Evolutionary conservation across 2,329 filamentous ascomycete genomes (phyloP), one percentile per base, ranked within the genome.

Genomic region (Aspergillus flavus): DNA sequence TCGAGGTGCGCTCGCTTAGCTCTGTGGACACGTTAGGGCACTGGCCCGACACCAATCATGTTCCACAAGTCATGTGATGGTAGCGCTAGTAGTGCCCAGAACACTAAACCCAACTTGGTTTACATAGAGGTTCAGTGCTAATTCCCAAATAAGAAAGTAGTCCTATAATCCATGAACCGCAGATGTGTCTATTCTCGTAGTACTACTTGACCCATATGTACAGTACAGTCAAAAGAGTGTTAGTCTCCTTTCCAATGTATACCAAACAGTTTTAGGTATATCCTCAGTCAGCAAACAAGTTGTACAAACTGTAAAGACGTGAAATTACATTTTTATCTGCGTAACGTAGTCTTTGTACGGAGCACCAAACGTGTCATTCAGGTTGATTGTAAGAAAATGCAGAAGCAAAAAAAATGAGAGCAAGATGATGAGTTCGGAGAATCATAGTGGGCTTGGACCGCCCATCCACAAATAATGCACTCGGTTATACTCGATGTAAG

Each of bases 1-100:
- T 78, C 68, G 72, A 73, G 75, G 74, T 79, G 76, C 71, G 72
- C 63, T 80, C 78, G 78, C 78, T 80, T 79, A 80, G 74, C 72
- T 69, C 65, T 76, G 74, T 78, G 76, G 74, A 76, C 72, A 71
- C 72, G 64, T 76, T 76, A 77, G 74, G 77, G 77, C 75, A 78
- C 48, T 32, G 48, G 73, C 53, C 41, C 34, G 16, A 14, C 52
- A 32, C 74, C 73, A 74, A 76, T 76, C 34, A 68, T 19, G 28
- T 2, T 0, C 0, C 0, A 0, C 0, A 0, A 0, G 19, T 75
- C 74, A 78, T 65, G 73, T 76, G 75, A 73, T 46, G 4, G 0
- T 1, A 2, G 9, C 26, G 23, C 45, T 39, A 53, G 14, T 19
- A 14, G 36, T 6, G 56, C 45, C 28, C 30, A 48, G 5, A 3